These are phyloP conservation scores for Tricholoma hemisulphureum DNA, from an alignment of 768 basidiomycete species.

Conservation along the genomic window DNA sequence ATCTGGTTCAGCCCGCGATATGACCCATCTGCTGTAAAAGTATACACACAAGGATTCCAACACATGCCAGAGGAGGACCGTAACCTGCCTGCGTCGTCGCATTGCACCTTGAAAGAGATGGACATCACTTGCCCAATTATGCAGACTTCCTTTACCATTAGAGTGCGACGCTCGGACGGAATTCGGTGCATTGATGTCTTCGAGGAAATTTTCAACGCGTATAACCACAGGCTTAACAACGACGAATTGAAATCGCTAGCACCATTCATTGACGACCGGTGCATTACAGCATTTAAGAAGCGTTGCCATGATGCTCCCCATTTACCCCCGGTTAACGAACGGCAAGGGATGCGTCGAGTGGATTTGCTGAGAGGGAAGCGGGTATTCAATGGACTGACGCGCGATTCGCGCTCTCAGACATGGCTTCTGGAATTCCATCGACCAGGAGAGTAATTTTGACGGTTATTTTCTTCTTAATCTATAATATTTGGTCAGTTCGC, in stretches of 20 bases:
- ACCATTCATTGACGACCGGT: conserved; percentile 32
- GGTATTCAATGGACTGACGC: conserved; percentile 52
- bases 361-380: conserved; percentile 53
- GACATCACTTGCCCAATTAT: conserved; percentile 43
- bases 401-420: conserved; percentile 26
- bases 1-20: conserved; percentile 9
- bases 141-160: conserved; percentile 37
- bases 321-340: conserved; percentile 39
- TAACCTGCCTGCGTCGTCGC: conserved; percentile 42
- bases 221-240: conserved; percentile 41
- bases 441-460: neutral
- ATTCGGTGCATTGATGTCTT: conserved; percentile 61
- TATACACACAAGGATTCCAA: neutral
- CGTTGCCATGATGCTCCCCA: conserved; percentile 45
- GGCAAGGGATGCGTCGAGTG: conserved; percentile 52
- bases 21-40: conserved; percentile 4
- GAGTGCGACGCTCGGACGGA: conserved; percentile 39
- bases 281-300: conserved; percentile 43
- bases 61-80: conserved; percentile 37
- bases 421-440: conserved; percentile 31
- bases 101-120: conserved; percentile 47
- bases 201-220: conserved; percentile 51
- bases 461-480: neutral
- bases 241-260: conserved; percentile 37
- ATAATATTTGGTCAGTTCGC: neutral